These are phyloP conservation scores for Fusarium verticillioides DNA, from an alignment of 2,329 filamentous ascomycete species.

Conservation along the genomic window DNA sequence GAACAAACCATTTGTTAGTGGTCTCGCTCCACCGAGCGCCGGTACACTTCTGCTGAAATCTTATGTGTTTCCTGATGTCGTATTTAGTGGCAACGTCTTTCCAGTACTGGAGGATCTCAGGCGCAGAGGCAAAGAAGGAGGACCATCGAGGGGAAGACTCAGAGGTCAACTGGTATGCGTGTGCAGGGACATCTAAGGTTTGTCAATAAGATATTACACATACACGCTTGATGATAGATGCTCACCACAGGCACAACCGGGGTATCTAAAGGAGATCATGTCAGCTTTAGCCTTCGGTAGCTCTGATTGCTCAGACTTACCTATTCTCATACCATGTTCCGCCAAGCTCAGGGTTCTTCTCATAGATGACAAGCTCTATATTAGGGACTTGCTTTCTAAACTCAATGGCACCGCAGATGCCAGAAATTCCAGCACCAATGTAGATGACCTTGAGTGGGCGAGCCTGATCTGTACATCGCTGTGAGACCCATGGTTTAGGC, in stretches of 20 bases:
- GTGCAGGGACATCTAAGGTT: conserved; percentile 2
- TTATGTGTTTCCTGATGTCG: background rate
- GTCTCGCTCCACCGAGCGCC: background rate
- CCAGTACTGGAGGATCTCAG: conserved; percentile 20
- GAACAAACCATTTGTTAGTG: conserved; percentile 5
- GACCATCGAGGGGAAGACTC: conserved; percentile 12
- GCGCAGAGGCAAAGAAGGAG: conserved; percentile 13
- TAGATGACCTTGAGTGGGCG: conserved; percentile 15
- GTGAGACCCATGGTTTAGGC: background rate
- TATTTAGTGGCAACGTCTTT: conserved; percentile 3
- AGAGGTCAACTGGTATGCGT: conserved; percentile 5
- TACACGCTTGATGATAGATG: accelerated
- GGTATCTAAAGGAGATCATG: background rate
- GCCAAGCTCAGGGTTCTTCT: conserved; percentile 19
- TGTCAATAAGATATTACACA: background rate
- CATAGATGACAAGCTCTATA: conserved; percentile 2
- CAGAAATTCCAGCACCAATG: background rate
- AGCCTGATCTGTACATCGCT: conserved; percentile 5
- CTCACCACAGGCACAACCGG: conserved; percentile 12
- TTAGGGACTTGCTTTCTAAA: conserved; percentile 10
- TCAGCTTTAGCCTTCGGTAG: accelerated
- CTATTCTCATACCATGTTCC: conserved; percentile 20
- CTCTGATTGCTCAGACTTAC: accelerated
- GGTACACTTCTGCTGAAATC: conserved; percentile 4
- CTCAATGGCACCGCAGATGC: conserved; percentile 14